Conservation (phyloP, 495 filamentous ascomycete species). For the Penicillium verhagenii region DNA sequence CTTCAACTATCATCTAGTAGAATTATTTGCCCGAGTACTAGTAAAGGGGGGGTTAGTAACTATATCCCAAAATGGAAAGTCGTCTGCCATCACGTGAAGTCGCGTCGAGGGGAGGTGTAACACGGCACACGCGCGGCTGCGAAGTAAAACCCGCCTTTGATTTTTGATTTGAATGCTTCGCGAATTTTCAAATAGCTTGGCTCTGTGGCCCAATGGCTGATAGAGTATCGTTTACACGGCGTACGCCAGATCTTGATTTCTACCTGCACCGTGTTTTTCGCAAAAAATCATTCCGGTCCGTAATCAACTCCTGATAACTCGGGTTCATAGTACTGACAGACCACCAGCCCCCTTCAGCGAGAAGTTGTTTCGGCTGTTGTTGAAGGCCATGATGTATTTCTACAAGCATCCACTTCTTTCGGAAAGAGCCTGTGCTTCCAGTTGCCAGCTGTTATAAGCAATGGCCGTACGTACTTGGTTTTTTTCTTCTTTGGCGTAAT, state of each 20-base stretch:
- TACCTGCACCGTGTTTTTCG: constrained; percentile 80
- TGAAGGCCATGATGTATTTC: constrained; percentile 84
- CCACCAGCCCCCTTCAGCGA: constrained; percentile 71
- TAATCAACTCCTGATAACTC: constrained; percentile 4
- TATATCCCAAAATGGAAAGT: background rate
- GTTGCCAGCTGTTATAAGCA: constrained; percentile 81
- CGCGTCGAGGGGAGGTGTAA: background rate
- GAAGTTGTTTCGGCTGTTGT: constrained; percentile 83
- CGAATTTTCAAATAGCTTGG: constrained; percentile 2
- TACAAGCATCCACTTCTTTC: constrained; percentile 95
- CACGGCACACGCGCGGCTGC: background rate
- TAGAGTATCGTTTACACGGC: constrained; percentile 16
- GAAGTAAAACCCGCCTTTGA: background rate
- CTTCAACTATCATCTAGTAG: no score
- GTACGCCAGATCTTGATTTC: constrained; percentile 72
- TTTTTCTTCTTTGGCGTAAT: background rate
- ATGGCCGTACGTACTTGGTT: constrained; percentile 63
- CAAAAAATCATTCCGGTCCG: constrained; percentile 69
- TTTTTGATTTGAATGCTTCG: background rate
- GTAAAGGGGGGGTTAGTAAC: no score
- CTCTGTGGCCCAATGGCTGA: constrained; percentile 29
- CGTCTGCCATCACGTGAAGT: background rate
- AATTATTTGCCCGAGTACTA: no score
- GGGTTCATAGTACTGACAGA: constrained; percentile 12
- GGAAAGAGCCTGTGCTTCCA: constrained; percentile 96